Evolutionary conservation across 768 basidiomycete genomes (phyloP).

Genomic region (Mycena rosella): DNA sequence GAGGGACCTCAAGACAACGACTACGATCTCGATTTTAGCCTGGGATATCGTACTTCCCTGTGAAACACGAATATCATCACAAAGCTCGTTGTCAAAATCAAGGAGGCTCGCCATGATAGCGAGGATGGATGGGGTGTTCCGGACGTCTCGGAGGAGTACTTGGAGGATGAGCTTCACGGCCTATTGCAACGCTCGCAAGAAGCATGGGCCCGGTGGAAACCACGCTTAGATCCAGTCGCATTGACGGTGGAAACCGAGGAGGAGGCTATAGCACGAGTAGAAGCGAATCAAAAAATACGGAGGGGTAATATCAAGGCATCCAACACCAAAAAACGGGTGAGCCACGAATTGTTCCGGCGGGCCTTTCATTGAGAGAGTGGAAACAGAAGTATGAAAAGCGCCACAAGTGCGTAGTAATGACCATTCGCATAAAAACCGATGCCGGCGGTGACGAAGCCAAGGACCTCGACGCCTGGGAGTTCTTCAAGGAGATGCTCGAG

Average conservation of each 20-base stretch:
- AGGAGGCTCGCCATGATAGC: neutral
- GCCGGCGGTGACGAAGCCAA: neutral
- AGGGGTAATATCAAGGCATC: too few relatives aligned
- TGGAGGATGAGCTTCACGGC: neutral
- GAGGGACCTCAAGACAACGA: neutral
- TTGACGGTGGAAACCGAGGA: neutral
- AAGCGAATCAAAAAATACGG: neutral
- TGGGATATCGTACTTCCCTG: neutral
- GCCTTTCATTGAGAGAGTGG: neutral
- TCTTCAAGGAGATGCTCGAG: constrained; percentile 11
- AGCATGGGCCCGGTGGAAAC: constrained; percentile 7
- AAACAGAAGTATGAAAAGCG: neutral
- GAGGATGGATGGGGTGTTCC: constrained; percentile 10
- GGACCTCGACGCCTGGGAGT: constrained; percentile 26
- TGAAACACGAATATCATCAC: neutral
- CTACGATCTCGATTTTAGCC: constrained; percentile 6
- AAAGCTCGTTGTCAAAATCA: neutral
- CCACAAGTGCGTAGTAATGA: neutral
- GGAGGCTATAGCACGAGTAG: neutral
- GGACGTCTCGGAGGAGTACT: constrained; percentile 11
- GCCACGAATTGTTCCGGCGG: neutral
- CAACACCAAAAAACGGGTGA: neutral
- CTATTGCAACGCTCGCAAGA: constrained; percentile 24
- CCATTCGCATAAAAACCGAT: constrained; percentile 9
- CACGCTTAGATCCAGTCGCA: neutral